These are phyloP conservation scores for Mycena leptocephala DNA, from an alignment of 768 basidiomycete species.

Conservation along the genomic window DNA sequence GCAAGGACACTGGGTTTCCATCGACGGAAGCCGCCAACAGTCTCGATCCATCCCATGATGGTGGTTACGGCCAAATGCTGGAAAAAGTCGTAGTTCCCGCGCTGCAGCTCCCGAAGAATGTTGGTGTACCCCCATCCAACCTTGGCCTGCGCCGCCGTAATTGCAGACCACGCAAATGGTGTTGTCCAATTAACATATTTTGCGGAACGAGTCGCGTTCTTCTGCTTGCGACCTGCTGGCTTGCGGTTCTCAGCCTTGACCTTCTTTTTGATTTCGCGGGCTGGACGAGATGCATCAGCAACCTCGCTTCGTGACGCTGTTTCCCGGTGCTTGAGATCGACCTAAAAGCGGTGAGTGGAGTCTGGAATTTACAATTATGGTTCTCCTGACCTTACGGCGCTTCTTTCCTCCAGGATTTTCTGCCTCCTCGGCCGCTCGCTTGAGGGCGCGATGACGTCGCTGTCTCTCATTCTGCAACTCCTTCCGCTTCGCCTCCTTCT, in stretches of 20 bases:
- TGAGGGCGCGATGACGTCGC: not conserved
- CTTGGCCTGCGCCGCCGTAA: conserved; percentile 1
- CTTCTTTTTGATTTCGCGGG: not conserved
- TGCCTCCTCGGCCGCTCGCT: not conserved
- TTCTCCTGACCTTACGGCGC: conserved; percentile 16
- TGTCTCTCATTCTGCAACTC: conserved; percentile 27
- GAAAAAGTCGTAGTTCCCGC: conserved; percentile 15
- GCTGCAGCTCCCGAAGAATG: conserved; percentile 18
- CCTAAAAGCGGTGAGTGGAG: not conserved
- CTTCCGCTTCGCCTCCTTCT: not conserved
- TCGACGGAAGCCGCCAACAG: not conserved
- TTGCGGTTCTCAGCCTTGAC: not conserved
- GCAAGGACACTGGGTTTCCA: conserved; percentile 16
- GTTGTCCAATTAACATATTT: conserved; percentile 24
- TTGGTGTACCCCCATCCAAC: conserved; percentile 10
- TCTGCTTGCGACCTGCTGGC: conserved; percentile 16
- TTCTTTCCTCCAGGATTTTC: conserved; percentile 7
- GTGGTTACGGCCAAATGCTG: conserved; percentile 3
- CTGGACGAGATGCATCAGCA: conserved; percentile 26
- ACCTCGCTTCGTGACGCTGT: not conserved
- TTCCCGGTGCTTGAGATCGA: conserved; percentile 20
- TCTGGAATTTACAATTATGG: not conserved
- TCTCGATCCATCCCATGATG: conserved; percentile 21
- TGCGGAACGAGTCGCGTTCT: not conserved
- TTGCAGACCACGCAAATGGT: conserved; percentile 25